Conservation (phyloP, 805 yeast species). For the Starmerella bacillaris region DNA sequence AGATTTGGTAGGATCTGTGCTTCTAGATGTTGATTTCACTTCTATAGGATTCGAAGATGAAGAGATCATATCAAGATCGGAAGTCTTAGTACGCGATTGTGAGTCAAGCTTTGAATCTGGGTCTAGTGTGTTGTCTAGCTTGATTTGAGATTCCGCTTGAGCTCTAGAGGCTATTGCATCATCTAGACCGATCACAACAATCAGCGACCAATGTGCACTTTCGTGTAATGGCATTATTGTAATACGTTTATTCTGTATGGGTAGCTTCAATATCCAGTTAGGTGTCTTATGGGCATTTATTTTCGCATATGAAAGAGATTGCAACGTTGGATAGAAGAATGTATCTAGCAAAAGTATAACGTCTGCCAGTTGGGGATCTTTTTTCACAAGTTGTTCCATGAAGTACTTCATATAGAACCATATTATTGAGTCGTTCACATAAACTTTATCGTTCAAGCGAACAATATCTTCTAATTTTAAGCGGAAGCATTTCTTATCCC, state of each 20-base stretch:
- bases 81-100: too few species aligned
- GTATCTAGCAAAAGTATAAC: constrained; percentile 53
- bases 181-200: constrained; percentile 31
- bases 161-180: too few species aligned
- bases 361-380: constrained; percentile 20
- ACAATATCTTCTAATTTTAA: constrained; percentile 56
- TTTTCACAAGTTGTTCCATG: constrained; percentile 20
- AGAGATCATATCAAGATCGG: too few species aligned
- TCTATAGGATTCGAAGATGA: too few species aligned
- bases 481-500: constrained; percentile 36
- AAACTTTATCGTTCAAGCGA: constrained; percentile 60
- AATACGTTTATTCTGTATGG: constrained; percentile 39
- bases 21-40: too few species aligned
- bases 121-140: too few species aligned
- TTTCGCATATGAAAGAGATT: too few species aligned
- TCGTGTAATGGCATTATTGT: constrained; percentile 70
- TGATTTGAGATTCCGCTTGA: too few species aligned
- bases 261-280: constrained; percentile 55
- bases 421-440: constrained; percentile 78
- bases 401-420: constrained; percentile 48
- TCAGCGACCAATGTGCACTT: constrained; percentile 73
- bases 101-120: too few species aligned
- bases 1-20: too few species aligned
- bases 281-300: constrained; percentile 22
- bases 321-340: constrained; percentile 53